Evolutionary conservation across 257 asterid genomes (phyloP).

Genomic region (Solanum pennellii): DNA sequence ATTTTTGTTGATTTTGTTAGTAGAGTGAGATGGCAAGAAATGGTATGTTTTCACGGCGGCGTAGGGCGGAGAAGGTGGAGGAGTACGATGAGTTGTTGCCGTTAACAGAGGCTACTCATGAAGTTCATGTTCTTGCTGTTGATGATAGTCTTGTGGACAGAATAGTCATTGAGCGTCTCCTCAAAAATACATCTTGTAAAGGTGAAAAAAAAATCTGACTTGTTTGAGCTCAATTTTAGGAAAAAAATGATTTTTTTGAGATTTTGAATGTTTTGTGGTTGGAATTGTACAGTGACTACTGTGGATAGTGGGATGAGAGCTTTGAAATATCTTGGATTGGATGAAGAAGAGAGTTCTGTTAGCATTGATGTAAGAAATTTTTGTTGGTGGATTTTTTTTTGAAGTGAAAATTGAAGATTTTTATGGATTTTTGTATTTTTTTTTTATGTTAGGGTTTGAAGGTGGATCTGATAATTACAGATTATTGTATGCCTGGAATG

Average conservation of each 20-base stretch:
- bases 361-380: conserved; percentile 42
- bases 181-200: conserved; percentile 57
- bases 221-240: neutral
- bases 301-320: conserved; percentile 93
- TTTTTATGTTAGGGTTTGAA: conserved; percentile 48
- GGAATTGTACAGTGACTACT: conserved; percentile 52
- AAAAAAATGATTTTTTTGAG: neutral
- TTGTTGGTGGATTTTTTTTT: neutral
- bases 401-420: neutral
- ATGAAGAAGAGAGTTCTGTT: conserved; percentile 49
- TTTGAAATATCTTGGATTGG: conserved; percentile 74
- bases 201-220: conserved; percentile 7
- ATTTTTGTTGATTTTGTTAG: conserved; percentile 3
- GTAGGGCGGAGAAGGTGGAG: conserved; percentile 26
- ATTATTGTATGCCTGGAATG: conserved; percentile 97
- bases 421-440: neutral
- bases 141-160: conserved; percentile 62
- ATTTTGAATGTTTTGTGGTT: neutral
- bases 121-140: conserved; percentile 64
- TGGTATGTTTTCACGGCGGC: conserved; percentile 41
- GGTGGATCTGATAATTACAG: conserved; percentile 87
- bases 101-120: conserved; percentile 12
- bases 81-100: conserved; percentile 16
- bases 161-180: conserved; percentile 52
- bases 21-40: conserved; percentile 32